Evolutionary conservation across 2,329 filamentous ascomycete species (phyloP), one percentile per base, ranked within the genome.

Genomic region (Colletotrichum navitas): DNA sequence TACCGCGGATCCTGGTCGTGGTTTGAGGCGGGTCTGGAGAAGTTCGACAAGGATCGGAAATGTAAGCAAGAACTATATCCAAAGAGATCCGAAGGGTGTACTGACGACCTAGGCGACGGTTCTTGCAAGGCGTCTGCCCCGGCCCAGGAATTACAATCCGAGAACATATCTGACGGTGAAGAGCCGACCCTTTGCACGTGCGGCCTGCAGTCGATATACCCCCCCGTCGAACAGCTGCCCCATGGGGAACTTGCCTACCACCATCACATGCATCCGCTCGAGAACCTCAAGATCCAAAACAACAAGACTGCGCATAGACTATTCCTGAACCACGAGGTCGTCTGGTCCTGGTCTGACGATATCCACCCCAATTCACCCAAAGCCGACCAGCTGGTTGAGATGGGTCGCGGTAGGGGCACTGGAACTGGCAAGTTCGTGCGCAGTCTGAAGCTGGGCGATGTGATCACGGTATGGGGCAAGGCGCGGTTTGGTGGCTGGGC

Each of bases 21-120:
- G 90, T 91, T 91, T 70, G 89, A 91, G 66, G 88, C 85, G 21
- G 90, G 90, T 0, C 77, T 90, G 21, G 90, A 92, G 78, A 83
- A 83, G 4, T 86, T 89, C 59, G 85, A 87, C 55, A 81, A 81
- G 26, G 77, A 75, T 0, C 75, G 78, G 66, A 54, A 68, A 39
- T 76, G 77, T 79, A 68, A 70, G 77, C 36, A 29, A 65, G 10
- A 8, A 18, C 16, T 12, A 6, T 26, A 2, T 12, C 24, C 18
- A 5, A 7, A 3, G 3, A 8, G 1, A 2, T 18, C 5, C 16
- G 1, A 1, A 1, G 3, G 14, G 1, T 6, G 10, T 18, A 29
- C 41, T 71, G 5, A 65, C 26, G 6, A n/a, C 6, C 2, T 16
- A 72, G 70, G 70, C 18, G 61, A 72, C 54, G 66, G 67, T 24